These are phyloP conservation scores for Arbutus unedo DNA, from an alignment of 148 eudicot genomes.

Conservation along the genomic window DNA sequence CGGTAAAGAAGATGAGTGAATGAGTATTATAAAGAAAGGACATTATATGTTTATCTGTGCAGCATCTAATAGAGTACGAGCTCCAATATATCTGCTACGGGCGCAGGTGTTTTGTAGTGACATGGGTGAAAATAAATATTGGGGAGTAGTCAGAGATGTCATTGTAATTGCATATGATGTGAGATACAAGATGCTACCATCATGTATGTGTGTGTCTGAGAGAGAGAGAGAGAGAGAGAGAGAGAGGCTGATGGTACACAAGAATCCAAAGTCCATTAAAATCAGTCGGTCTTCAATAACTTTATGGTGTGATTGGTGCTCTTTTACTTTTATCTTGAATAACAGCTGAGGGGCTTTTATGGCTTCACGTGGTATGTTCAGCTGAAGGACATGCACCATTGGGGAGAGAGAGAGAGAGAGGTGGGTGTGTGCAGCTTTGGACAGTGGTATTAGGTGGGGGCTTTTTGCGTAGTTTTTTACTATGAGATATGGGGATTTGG, in stretches of 20 bases:
- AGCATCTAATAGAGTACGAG: slow-evolving; percentile 26
- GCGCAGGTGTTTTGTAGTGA: slow-evolving; percentile 32
- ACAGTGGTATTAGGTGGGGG: not conserved
- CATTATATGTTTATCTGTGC: slow-evolving; percentile 20
- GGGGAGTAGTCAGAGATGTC: slow-evolving; percentile 11
- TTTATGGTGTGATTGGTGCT: not conserved
- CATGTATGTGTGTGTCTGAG: slow-evolving; percentile 4
- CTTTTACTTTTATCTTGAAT: slow-evolving; percentile 15
- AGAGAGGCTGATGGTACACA: not conserved
- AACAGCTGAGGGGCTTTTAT: slow-evolving; percentile 25
- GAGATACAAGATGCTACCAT: not conserved
- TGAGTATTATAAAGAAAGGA: not conserved
- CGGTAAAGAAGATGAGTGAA: not conserved
- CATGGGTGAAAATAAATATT: slow-evolving; percentile 14
- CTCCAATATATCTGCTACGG: slow-evolving; percentile 23
- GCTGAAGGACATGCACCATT: slow-evolving; percentile 17
- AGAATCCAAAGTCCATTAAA: slow-evolving; percentile 34
- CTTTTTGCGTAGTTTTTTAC: not conserved
- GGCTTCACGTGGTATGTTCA: slow-evolving; percentile 46
- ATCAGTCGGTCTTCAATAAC: slow-evolving; percentile 1
- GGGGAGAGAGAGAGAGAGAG: slow-evolving; percentile 14
- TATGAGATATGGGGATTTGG: too few relatives aligned
- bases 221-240: not conserved
- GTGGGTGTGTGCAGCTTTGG: too few relatives aligned
- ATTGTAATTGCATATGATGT: slow-evolving; percentile 2